Evolutionary conservation across 139 green algal species (phyloP).

Genomic region (Picochlorum sp.): DNA sequence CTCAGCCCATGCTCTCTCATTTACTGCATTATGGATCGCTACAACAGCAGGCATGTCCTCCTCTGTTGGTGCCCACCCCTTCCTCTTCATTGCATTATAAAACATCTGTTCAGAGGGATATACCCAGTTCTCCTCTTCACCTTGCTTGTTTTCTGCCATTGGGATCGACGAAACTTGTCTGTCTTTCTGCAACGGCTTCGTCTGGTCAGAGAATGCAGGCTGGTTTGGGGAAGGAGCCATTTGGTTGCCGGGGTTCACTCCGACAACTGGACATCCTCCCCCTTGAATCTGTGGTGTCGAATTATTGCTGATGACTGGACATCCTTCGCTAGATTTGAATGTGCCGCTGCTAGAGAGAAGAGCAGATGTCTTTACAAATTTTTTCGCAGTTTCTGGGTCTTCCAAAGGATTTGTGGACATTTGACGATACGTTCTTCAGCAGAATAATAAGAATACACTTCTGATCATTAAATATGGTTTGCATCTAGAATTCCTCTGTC

Average conservation of each 20-base stretch:
- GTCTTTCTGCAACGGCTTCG: constrained; percentile 23
- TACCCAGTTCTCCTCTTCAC: constrained; percentile 46
- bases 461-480: too few species aligned
- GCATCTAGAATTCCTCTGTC: too few species aligned
- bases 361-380: background rate
- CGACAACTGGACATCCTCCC: constrained; percentile 27
- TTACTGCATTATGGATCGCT: constrained; percentile 90
- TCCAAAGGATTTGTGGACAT: too few species aligned
- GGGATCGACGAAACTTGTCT: constrained; percentile 30
- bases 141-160: constrained; percentile 8
- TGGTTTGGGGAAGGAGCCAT: constrained; percentile 26
- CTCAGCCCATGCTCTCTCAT: constrained; percentile 83
- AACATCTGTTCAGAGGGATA: constrained; percentile 90
- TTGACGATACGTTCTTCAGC: too few species aligned
- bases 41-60: constrained; percentile 82
- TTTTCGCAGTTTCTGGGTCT: too few species aligned
- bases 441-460: too few species aligned
- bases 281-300: background rate
- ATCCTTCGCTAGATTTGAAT: background rate
- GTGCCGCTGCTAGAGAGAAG: background rate
- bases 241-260: constrained; percentile 21
- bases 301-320: background rate
- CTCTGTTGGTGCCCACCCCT: constrained; percentile 72
- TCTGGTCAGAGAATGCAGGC: constrained; percentile 20
- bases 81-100: constrained; percentile 85